Conservation (phyloP, 345 rosid genomes). For the Clausena lansium region DNA sequence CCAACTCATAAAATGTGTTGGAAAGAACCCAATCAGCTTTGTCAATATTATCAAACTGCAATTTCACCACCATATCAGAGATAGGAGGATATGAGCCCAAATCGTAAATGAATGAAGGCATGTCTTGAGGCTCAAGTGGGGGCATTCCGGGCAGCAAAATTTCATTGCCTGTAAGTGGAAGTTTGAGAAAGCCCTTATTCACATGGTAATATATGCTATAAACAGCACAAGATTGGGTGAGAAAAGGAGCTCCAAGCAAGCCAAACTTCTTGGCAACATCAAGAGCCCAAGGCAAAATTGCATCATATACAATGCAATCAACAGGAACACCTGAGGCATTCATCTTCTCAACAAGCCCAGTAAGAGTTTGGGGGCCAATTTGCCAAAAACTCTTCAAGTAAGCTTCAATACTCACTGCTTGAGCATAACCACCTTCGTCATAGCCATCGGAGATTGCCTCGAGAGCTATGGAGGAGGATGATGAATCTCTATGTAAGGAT, state of each 20-base stretch:
- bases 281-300: conserved; percentile 33
- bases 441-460: conserved; percentile 48
- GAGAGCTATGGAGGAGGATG: neutral
- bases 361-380: conserved; percentile 25
- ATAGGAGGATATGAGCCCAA: conserved; percentile 24
- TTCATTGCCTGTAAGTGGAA: conserved; percentile 17
- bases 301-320: conserved; percentile 26
- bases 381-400: conserved; percentile 19
- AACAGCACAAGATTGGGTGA: conserved; percentile 37
- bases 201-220: conserved; percentile 19
- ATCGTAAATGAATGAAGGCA: conserved; percentile 27
- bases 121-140: conserved; percentile 17
- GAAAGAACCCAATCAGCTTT: conserved; percentile 30
- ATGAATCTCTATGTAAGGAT: conserved; percentile 12
- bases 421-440: conserved; percentile 21
- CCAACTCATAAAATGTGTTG: conserved; percentile 26
- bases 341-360: conserved; percentile 17
- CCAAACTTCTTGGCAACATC: conserved; percentile 38
- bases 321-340: conserved; percentile 3
- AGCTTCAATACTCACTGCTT: conserved; percentile 14
- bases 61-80: neutral
- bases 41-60: conserved; percentile 31
- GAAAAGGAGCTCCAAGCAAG: conserved; percentile 26
- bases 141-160: conserved; percentile 33
- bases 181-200: conserved; percentile 14